Base-by-base conservation (phyloP, 768 basidiomycete genomes). In the Lactarius trivialis region DNA sequence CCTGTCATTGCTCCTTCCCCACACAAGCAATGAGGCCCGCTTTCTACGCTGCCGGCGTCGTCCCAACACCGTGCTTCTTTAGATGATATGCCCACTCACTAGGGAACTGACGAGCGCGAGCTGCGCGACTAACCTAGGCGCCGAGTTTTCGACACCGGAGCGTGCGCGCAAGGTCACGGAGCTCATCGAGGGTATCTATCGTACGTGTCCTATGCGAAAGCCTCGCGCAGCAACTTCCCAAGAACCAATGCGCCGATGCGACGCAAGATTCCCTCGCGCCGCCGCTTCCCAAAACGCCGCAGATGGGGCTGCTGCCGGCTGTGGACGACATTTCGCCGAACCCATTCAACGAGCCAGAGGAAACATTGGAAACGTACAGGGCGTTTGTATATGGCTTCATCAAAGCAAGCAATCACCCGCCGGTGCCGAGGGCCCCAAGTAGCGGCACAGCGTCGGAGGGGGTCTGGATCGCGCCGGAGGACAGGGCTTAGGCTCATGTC, bases 141-240 rank as follows among this genome's bases (percentile, higher is more conserved):
- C n/a, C n/a, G n/a, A n/a, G n/a, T n/a, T n/a, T n/a, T n/a, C n/a
- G n/a, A 85, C 72, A 89, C 80, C 24, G 83, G 85, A 86, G 57
- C 80, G 83, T 58, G 82, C 88, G 19, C 72, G 82, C 63, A 82
- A 84, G 68, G 87, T 82, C 17, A 92, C 90, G 30, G 84, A 85
- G 70, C 81, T 85, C 45, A 74, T 95, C 68, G 85, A 90, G 72
- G 78, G 78, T 34, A 77, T n/a, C n/a, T 34, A 77, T 84, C 14
- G 84, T 92, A 64, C 78, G 79, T 66, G 85, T 87, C 3, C 74
- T 91, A 34, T 92, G 89, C 72, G 87, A 86, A 65, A 86, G 85
- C 15, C 78, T 87, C 39, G 58, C 70, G 9, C 61, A 57, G 19
- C 51, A 36, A 37, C 56, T 56, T 15, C 55, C 56, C 36, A 52